A percentile compares a stretch with the other conserved stretches of the same genome.
phyloP scores from a whole-genome alignment of 805 yeast species.

The Lipomyces sp. region DNA sequence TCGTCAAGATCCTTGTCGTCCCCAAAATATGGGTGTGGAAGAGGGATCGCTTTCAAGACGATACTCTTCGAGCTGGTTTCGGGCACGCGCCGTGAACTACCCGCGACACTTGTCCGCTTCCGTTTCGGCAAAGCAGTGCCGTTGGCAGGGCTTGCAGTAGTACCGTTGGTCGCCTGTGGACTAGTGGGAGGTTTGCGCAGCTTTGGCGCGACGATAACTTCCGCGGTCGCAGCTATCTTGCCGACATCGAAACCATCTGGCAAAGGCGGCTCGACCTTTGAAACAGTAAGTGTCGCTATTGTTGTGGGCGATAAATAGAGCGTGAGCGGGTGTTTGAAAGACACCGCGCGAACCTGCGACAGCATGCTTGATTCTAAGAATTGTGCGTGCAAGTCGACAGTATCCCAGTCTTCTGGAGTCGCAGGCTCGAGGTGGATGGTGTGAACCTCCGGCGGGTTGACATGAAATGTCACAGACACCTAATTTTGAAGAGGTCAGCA shows the following conservation, averaged over 20 bases:
- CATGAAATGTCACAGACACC: constrained; percentile 47
- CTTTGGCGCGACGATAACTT: constrained; percentile 75
- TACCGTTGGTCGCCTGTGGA: not conserved
- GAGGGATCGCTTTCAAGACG: constrained; percentile 52
- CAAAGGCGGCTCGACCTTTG: constrained; percentile 45
- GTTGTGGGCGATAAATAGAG: constrained; percentile 67
- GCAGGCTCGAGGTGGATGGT: constrained; percentile 76
- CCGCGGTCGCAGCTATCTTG: constrained; percentile 59
- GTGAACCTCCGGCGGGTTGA: constrained; percentile 51
- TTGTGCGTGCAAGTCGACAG: constrained; percentile 77
- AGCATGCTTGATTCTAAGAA: constrained; percentile 69
- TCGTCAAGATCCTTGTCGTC: constrained; percentile 20
- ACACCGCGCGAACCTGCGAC: constrained; percentile 76
- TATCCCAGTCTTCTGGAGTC: constrained; percentile 81
- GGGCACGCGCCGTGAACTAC: constrained; percentile 9
- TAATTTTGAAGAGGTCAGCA: too few relatives aligned
- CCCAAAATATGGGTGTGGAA: constrained; percentile 49
- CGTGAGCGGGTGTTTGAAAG: constrained; percentile 45
- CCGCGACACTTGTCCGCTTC: constrained; percentile 7
- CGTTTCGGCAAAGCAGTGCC: too few relatives aligned
- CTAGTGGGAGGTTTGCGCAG: constrained; percentile 29
- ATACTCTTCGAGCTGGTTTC: constrained; percentile 21
- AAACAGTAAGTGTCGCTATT: constrained; percentile 56
- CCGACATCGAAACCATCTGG: constrained; percentile 41
- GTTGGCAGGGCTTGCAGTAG: constrained; percentile 3